phyloP scores from a whole-genome alignment of 2,329 filamentous ascomycete species.

The Podosphaera xanthii region DNA sequence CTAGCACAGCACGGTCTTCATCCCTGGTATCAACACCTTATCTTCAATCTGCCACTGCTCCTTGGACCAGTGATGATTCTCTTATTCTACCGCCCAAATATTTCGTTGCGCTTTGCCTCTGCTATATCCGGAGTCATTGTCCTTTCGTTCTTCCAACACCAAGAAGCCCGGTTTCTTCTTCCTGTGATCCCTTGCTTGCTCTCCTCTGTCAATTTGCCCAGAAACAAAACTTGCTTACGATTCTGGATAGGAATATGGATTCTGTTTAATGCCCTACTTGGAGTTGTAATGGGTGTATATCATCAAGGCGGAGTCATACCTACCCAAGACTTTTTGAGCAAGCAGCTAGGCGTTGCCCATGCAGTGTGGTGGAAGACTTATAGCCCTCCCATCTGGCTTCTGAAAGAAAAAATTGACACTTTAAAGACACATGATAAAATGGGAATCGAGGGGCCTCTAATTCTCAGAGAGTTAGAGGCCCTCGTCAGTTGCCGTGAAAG shows the following conservation, averaged over 20 bases:
- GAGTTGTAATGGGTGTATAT: slow-evolving; percentile 55
- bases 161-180: slow-evolving; percentile 58
- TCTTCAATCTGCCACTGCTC: slow-evolving; percentile 48
- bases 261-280: slow-evolving; percentile 43
- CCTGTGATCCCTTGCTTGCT: slow-evolving; percentile 57
- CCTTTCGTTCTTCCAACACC: slow-evolving; percentile 54
- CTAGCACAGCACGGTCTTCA: slow-evolving; percentile 55
- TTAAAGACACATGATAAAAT: slow-evolving; percentile 52
- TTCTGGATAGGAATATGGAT: slow-evolving; percentile 41
- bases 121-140: slow-evolving; percentile 48
- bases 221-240: slow-evolving; percentile 24
- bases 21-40: slow-evolving; percentile 54
- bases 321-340: slow-evolving; percentile 51
- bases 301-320: slow-evolving; percentile 63
- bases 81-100: slow-evolving; percentile 31
- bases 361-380: slow-evolving; percentile 71
- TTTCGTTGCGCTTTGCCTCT: slow-evolving; percentile 43
- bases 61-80: slow-evolving; percentile 46
- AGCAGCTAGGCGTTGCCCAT: slow-evolving; percentile 39
- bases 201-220: slow-evolving; percentile 47
- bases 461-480: slow-evolving; percentile 34
- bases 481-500: slow-evolving; percentile 33
- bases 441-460: slow-evolving; percentile 37
- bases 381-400: slow-evolving; percentile 57
- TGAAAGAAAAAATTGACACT: slow-evolving; percentile 52